phyloP scores from a whole-genome alignment of 768 basidiomycete species.

The Pisolithus tinctorius region DNA sequence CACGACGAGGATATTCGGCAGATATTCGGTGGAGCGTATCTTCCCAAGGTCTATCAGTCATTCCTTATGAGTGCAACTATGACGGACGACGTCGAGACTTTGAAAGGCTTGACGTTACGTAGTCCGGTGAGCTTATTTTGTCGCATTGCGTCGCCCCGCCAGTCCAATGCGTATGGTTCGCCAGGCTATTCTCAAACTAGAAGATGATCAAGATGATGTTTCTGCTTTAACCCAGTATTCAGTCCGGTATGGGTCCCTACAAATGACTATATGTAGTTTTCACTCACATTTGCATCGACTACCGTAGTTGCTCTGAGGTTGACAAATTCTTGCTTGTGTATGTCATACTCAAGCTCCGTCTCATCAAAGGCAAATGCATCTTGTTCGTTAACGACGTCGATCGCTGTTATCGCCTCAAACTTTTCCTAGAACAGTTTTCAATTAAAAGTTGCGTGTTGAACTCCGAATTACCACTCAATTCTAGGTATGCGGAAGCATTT shows the following conservation, averaged over 20 bases:
- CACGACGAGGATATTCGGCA: slow-evolving; percentile 85
- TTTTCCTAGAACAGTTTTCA: slow-evolving; percentile 98
- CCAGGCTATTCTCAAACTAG: slow-evolving; percentile 79
- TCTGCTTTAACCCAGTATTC: slow-evolving; percentile 81
- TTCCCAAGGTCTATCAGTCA: slow-evolving; percentile 81
- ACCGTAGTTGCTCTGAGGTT: slow-evolving; percentile 75
- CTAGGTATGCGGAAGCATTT: slow-evolving; percentile 43
- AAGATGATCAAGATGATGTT: slow-evolving; percentile 81
- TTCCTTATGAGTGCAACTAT: slow-evolving; percentile 98
- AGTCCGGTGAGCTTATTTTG: slow-evolving; percentile 60
- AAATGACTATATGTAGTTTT: background rate
- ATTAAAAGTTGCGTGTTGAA: slow-evolving; percentile 96
- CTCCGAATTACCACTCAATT: slow-evolving; percentile 91
- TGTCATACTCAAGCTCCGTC: slow-evolving; percentile 92
- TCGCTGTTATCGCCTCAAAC: slow-evolving; percentile 87
- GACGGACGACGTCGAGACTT: slow-evolving; percentile 88
- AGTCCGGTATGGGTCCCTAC: slow-evolving; percentile 49
- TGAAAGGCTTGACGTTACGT: slow-evolving; percentile 83
- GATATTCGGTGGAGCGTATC: slow-evolving; percentile 59
- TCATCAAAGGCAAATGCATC: slow-evolving; percentile 94
- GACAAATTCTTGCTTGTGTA: slow-evolving; percentile 97
- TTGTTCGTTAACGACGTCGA: slow-evolving; percentile 96
- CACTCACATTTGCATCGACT: background rate
- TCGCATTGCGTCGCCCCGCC: background rate
- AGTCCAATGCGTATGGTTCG: background rate